A percentile compares a stretch with the other conserved stretches of the same genome.
Evolutionary conservation across 2,329 filamentous ascomycete genomes (phyloP).

Genomic region (Exophiala aquamarina): DNA sequence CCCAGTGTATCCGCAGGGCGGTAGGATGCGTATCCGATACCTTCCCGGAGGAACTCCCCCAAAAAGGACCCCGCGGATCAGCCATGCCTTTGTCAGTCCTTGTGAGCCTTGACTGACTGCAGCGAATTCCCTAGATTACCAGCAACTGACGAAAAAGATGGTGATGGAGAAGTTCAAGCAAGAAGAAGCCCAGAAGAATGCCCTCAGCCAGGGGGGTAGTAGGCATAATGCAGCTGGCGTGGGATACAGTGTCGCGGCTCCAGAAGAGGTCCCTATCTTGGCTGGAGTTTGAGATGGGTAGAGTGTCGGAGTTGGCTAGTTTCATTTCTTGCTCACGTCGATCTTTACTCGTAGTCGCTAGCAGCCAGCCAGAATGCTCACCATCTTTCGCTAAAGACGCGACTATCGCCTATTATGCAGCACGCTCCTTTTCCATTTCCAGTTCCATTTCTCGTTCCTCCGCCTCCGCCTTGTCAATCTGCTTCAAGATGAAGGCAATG

Average conservation of each 20-base stretch:
- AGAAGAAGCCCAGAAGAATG: slow-evolving; percentile 32
- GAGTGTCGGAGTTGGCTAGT: too few species aligned
- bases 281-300: neutral
- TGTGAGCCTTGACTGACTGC: neutral
- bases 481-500: slow-evolving; percentile 51
- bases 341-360: too few species aligned
- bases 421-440: neutral
- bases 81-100: too few species aligned
- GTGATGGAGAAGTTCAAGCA: slow-evolving; percentile 44
- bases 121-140: slow-evolving; percentile 40
- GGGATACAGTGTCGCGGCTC: neutral
- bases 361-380: too few species aligned
- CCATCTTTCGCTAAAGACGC: too few species aligned
- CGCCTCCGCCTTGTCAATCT: slow-evolving; percentile 53
- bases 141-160: slow-evolving; percentile 47
- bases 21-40: too few species aligned
- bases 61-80: too few species aligned
- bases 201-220: slow-evolving; percentile 14
- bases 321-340: too few species aligned
- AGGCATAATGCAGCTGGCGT: slow-evolving; percentile 9
- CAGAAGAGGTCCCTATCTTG: slow-evolving; percentile 16
- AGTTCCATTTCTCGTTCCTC: slow-evolving; percentile 22
- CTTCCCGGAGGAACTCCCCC: too few species aligned
- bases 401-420: too few species aligned
- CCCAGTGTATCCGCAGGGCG: slow-evolving; percentile 17